These are phyloP conservation scores for Elsinoe ampelina DNA, from an alignment of 2,329 filamentous ascomycete genomes.

Conservation along the genomic window DNA sequence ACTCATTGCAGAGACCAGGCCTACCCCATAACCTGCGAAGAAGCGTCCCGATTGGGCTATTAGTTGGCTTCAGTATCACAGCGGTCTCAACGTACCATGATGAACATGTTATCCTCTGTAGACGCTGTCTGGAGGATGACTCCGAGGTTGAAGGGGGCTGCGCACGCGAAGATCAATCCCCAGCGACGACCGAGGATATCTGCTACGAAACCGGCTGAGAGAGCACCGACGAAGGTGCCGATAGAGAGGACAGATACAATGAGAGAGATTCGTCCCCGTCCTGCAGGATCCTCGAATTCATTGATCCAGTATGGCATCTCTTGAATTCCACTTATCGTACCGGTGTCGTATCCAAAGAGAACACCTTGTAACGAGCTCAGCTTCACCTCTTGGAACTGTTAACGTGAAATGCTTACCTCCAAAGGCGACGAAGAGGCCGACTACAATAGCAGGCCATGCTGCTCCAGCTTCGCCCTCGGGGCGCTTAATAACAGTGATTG, in stretches of 20 bases:
- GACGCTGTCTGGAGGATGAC: slow-evolving; percentile 19
- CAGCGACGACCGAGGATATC: slow-evolving; percentile 62
- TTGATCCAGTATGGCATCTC: slow-evolving; percentile 16
- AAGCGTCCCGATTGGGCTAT: slow-evolving; percentile 14
- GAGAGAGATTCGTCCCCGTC: slow-evolving; percentile 15
- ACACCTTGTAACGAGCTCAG: slow-evolving; percentile 16
- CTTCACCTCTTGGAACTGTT: no score
- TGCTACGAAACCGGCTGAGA: slow-evolving; percentile 54
- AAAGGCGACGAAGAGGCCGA: slow-evolving; percentile 31
- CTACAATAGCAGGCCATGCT: slow-evolving; percentile 34
- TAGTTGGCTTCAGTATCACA: no score
- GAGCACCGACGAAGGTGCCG: slow-evolving; percentile 19
- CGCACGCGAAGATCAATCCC: slow-evolving; percentile 49
- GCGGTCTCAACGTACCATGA: neutral
- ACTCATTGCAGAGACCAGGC: slow-evolving; percentile 51
- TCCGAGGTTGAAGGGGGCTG: slow-evolving; percentile 16
- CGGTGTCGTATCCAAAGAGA: slow-evolving; percentile 17
- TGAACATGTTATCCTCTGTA: slow-evolving; percentile 16
- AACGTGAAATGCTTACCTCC: slow-evolving; percentile 16
- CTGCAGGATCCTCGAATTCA: slow-evolving; percentile 14
- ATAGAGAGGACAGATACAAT: slow-evolving; percentile 20
- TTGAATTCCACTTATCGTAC: slow-evolving; percentile 17
- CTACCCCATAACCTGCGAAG: slow-evolving; percentile 19
- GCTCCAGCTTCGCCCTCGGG: slow-evolving; percentile 34
- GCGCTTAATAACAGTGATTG: slow-evolving; percentile 31